phyloP scores from a whole-genome alignment of 1,284 basidiomycete species.

The Ceratobasidium sp. region DNA sequence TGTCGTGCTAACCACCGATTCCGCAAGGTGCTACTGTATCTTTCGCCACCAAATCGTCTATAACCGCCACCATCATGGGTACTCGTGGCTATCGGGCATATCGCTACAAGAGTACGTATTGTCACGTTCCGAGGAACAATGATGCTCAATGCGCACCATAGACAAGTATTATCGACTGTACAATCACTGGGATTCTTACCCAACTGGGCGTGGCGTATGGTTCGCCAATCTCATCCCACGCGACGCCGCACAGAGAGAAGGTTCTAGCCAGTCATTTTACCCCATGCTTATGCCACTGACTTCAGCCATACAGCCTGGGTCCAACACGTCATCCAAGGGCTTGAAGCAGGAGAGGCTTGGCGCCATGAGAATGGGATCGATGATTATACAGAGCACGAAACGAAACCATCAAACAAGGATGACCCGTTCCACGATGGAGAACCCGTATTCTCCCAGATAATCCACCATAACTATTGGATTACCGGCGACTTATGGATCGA shows the following conservation, averaged over 20 bases:
- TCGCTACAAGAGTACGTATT: not conserved
- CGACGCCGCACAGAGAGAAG: not conserved
- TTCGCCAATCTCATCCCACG: not conserved
- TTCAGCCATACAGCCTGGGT: no score
- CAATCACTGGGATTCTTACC: not conserved
- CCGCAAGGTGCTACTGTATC: no score
- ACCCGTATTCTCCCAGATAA: not conserved
- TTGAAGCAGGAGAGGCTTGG: not conserved
- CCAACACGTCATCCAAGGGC: not conserved
- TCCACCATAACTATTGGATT: not conserved
- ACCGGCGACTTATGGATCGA: not conserved
- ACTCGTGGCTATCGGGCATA: not conserved
- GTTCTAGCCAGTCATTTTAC: no score
- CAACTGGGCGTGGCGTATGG: not conserved
- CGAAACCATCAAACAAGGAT: not conserved
- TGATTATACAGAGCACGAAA: not conserved
- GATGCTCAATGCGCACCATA: not conserved
- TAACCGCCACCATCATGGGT: not conserved
- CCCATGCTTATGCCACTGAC: no score
- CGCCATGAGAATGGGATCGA: not conserved
- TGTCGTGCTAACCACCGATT: no score
- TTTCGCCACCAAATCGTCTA: no score
- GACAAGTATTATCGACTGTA: conserved; percentile 12
- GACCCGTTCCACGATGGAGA: not conserved
- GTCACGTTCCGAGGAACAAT: not conserved